phyloP scores from a whole-genome alignment of 352 stramenopile species.

The Pythium sukuiense region DNA sequence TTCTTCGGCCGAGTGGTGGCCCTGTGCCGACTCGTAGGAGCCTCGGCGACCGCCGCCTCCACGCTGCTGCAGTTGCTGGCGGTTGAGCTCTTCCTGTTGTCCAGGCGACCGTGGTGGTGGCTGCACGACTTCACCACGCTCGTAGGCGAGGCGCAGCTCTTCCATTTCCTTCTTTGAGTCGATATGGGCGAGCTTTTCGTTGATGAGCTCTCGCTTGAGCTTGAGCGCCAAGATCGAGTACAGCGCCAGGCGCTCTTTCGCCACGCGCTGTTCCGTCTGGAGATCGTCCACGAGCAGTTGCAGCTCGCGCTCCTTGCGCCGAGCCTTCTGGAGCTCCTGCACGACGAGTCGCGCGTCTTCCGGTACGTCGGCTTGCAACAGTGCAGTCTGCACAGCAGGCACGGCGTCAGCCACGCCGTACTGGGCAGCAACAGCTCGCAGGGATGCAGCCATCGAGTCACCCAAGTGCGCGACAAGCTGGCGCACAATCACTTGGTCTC shows the following conservation, averaged over 20 bases:
- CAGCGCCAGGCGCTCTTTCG: conserved; percentile 50
- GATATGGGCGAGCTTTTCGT: conserved; percentile 74
- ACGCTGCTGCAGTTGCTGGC: conserved; percentile 8
- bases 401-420: conserved; percentile 24
- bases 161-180: conserved; percentile 66
- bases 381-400: not conserved
- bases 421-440: conserved; percentile 24
- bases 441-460: conserved; percentile 19
- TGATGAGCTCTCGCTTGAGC: conserved; percentile 73
- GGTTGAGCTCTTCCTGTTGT: not conserved
- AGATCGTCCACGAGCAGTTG: conserved; percentile 49
- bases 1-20: conserved; percentile 21
- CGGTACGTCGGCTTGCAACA: not conserved
- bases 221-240: conserved; percentile 59
- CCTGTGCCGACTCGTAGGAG: conserved; percentile 21
- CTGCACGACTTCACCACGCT: conserved; percentile 19
- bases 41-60: conserved; percentile 9
- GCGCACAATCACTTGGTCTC: conserved; percentile 9
- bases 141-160: conserved; percentile 42
- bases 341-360: conserved; percentile 22
- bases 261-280: conserved; percentile 53
- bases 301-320: conserved; percentile 27
- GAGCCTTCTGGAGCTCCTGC: conserved; percentile 29
- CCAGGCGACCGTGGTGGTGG: not conserved
- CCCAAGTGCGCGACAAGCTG: conserved; percentile 24